Base-by-base conservation (phyloP, 352 stramenopile species). In the Globisporangium nagaii region DNA sequence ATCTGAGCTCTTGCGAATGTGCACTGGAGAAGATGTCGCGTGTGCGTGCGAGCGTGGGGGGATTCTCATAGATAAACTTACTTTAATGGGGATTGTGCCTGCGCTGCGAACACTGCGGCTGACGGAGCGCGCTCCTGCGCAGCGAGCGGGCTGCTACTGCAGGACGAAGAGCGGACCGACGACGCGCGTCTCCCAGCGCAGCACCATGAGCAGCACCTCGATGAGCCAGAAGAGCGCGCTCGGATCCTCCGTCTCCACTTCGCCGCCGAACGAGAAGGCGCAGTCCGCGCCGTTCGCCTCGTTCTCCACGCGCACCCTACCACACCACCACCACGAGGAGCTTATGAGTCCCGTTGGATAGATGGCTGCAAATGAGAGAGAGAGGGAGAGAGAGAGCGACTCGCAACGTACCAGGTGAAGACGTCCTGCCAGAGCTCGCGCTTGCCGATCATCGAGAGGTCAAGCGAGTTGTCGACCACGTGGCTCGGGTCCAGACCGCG, bases 161-260 rank as follows among this genome's bases (percentile, higher is more conserved):
- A 80, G 58, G 31, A 62, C 63, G 53, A 82, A 79, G 39, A 75
- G 64, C n/a, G 71, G 65, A 4, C 66, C 66, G n/a, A 79, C 65
- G 40, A 71, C 59, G 20, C 49, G 54, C 49, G 60, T 74, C 45
- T 82, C 66, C 63, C 69, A 79, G 15, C 70, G 71, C 40, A 82
- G 55, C 6, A 65, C 62, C 31, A 82, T 40, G 24, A 79, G 52
- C 58, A 82, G 54, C 40, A 82, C 69, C 55, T 82, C 66, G n/a
- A 68, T 76, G 30, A 73, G 60, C 71, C 71, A 82, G 61, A 79
- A 82, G 20, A 70, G 34, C 31, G 68, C 65, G 59, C 60, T 68
- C 25, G 70, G 66, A 22, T 79, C 67, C 35, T 67, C 58, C 6
- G 65, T 63, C 41, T 63, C 51, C 41, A 73, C 57, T 7, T 57